These are phyloP conservation scores for Fusarium pilosicola DNA, from an alignment of 2,329 filamentous ascomycete species.

Conservation along the genomic window DNA sequence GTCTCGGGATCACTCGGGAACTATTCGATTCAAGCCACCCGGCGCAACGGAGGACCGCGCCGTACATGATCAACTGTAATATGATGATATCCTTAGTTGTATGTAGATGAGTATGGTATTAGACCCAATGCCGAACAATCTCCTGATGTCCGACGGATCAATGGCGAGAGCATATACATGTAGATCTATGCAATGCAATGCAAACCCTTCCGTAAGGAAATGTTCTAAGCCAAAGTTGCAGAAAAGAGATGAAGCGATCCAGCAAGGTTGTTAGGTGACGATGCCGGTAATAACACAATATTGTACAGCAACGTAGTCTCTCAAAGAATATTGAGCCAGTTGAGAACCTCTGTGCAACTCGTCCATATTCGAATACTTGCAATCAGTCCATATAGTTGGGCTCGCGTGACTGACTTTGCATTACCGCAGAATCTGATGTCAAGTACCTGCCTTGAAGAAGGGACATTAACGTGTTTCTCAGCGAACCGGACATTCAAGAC, in stretches of 20 bases:
- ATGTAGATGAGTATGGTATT: slow-evolving; percentile 20
- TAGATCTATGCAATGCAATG: slow-evolving; percentile 14
- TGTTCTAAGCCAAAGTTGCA: slow-evolving; percentile 10
- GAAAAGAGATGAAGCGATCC: neutral
- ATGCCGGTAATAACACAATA: slow-evolving; percentile 15
- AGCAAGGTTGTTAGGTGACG: neutral
- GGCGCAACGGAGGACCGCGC: slow-evolving; percentile 31
- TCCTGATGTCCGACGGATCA: slow-evolving; percentile 28
- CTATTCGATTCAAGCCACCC: slow-evolving; percentile 18
- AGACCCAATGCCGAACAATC: slow-evolving; percentile 33
- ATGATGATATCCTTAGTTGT: slow-evolving; percentile 15
- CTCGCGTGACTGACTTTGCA: slow-evolving; percentile 1
- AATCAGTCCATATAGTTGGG: neutral
- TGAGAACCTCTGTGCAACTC: neutral
- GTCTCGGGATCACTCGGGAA: slow-evolving; percentile 31
- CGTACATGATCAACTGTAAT: slow-evolving; percentile 32
- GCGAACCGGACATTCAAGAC: neutral
- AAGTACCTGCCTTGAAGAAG: neutral
- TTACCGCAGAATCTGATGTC: neutral
- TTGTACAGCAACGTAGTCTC: slow-evolving; percentile 6
- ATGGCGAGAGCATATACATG: slow-evolving; percentile 3
- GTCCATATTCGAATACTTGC: slow-evolving; percentile 17
- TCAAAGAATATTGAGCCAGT: neutral
- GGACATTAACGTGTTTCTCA: neutral
- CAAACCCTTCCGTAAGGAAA: neutral